phyloP scores from a whole-genome alignment of 768 basidiomycete species.

The Kwoniella dejecticola region DNA sequence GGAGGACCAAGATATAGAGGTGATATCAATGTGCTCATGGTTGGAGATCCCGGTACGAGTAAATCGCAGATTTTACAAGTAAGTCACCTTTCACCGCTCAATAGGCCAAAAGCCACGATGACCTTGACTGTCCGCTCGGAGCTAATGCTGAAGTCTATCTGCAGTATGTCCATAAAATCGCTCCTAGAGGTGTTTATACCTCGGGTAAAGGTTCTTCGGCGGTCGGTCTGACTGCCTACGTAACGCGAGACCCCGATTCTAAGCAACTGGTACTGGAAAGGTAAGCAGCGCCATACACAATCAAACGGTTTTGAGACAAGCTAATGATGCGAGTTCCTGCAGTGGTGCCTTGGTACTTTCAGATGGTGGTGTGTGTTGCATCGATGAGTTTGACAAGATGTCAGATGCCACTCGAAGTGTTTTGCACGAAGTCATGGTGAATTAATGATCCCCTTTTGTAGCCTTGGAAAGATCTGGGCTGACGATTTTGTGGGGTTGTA shows the following conservation, averaged over 20 bases:
- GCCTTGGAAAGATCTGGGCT: background rate
- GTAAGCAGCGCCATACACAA: conserved; percentile 56
- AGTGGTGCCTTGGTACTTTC: conserved; percentile 36
- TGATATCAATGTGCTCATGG: conserved; percentile 94
- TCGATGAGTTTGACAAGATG: conserved; percentile 84
- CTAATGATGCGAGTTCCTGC: background rate
- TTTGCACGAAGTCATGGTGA: conserved; percentile 61
- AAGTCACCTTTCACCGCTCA: conserved; percentile 36
- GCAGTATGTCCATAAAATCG: conserved; percentile 98
- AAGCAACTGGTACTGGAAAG: conserved; percentile 97
- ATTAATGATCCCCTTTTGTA: conserved; percentile 1
- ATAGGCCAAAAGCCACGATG: background rate
- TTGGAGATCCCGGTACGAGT: conserved; percentile 98
- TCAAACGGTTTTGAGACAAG: background rate
- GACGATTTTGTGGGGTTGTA: conserved; percentile 47
- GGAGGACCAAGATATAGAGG: conserved; percentile 96
- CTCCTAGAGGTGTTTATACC: conserved; percentile 94
- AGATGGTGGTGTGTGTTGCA: conserved; percentile 97
- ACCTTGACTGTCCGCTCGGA: background rate
- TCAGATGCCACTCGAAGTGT: conserved; percentile 60
- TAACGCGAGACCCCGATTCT: conserved; percentile 95
- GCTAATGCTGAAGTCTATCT: background rate
- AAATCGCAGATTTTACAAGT: conserved; percentile 96
- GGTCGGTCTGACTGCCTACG: conserved; percentile 97
- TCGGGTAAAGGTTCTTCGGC: conserved; percentile 98